A percentile compares a stretch with the other conserved stretches of the same genome.
phyloP scores from a whole-genome alignment of 768 basidiomycete genomes.

The Calvatia gigantea region DNA sequence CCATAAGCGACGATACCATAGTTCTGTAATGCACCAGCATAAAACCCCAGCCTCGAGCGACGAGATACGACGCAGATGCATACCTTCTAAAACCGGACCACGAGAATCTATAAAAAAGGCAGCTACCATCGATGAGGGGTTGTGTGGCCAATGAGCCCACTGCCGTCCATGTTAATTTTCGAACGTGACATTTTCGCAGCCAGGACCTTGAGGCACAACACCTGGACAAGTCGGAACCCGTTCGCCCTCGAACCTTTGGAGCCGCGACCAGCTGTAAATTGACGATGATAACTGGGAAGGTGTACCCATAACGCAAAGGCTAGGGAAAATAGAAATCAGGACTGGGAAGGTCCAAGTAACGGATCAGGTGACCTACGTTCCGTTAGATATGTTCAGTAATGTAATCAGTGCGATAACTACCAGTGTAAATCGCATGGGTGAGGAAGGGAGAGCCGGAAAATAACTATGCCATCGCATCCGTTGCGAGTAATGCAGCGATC shows the following conservation, averaged over 20 bases:
- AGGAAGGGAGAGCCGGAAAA: slow-evolving; percentile 43
- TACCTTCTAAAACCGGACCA: slow-evolving; percentile 40
- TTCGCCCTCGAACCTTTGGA: slow-evolving; percentile 83
- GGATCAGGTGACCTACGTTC: slow-evolving; percentile 15
- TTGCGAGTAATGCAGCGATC: slow-evolving; percentile 57
- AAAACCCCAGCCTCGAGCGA: too few species aligned
- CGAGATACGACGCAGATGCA: slow-evolving; percentile 13
- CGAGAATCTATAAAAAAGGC: slow-evolving; percentile 42
- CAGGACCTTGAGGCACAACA: slow-evolving; percentile 59
- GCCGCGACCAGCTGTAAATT: too few species aligned
- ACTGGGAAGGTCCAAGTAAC: background rate
- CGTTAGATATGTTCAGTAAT: background rate
- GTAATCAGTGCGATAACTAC: slow-evolving; percentile 2
- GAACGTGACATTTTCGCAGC: slow-evolving; percentile 53
- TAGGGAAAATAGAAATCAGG: slow-evolving; percentile 8
- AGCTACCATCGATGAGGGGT: slow-evolving; percentile 52
- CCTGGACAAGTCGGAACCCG: slow-evolving; percentile 69
- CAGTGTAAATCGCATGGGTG: slow-evolving; percentile 28
- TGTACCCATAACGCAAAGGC: slow-evolving; percentile 17
- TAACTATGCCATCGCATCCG: slow-evolving; percentile 59
- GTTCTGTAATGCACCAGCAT: slow-evolving; percentile 37
- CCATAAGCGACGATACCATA: slow-evolving; percentile 71
- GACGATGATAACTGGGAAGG: slow-evolving; percentile 14
- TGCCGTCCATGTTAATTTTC: slow-evolving; percentile 71
- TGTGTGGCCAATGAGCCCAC: slow-evolving; percentile 61